Conservation (phyloP, 768 basidiomycete species). For the Paxillus ammoniavirescens region DNA sequence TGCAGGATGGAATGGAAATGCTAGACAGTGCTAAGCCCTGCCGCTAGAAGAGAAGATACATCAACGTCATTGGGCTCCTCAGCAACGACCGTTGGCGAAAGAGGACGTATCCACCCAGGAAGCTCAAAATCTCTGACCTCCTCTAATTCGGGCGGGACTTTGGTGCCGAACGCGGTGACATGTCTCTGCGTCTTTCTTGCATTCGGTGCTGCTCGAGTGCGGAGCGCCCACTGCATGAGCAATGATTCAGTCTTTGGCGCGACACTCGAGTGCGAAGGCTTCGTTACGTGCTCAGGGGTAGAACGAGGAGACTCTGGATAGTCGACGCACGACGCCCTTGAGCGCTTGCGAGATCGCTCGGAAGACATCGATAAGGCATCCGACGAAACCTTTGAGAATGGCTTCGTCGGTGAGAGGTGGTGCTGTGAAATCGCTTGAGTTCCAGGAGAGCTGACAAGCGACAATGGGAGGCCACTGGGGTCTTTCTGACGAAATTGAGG, state of each 20-base stretch:
- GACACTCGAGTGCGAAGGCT: constrained; percentile 1
- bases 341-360: constrained; percentile 30
- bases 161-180: constrained; percentile 57
- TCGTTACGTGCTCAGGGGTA: constrained; percentile 19
- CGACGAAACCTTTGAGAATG: constrained; percentile 29
- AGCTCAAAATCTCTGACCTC: constrained; percentile 53
- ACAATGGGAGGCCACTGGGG: constrained; percentile 2
- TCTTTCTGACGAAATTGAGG: constrained; percentile 27
- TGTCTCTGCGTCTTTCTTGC: constrained; percentile 52
- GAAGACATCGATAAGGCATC: constrained; percentile 28
- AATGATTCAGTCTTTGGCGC: constrained; percentile 28
- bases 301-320: constrained; percentile 25
- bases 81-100: constrained; percentile 14
- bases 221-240: constrained; percentile 50
- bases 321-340: constrained; percentile 17
- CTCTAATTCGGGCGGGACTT: constrained; percentile 49
- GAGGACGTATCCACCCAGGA: constrained; percentile 48
- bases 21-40: background rate
- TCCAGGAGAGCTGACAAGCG: constrained; percentile 16
- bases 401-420: constrained; percentile 22
- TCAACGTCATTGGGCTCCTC: constrained; percentile 6
- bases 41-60: constrained; percentile 2
- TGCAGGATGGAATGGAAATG: constrained; percentile 13
- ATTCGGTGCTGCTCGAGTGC: constrained; percentile 42
- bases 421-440: constrained; percentile 6